Conservation (phyloP, 768 basidiomycete genomes). For the Collybia sordida region DNA sequence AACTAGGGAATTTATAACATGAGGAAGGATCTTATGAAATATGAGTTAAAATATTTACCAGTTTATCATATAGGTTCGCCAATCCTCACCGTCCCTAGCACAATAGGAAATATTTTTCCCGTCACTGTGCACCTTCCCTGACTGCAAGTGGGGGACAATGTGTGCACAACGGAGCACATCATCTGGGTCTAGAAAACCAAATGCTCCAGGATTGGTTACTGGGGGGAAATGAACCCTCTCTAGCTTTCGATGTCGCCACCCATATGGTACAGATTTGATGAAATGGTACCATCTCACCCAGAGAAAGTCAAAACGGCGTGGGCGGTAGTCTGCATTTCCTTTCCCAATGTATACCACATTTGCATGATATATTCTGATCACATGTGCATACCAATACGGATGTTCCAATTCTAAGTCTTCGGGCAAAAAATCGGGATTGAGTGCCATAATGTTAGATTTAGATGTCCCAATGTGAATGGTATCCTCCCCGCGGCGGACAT, state of each 20-base stretch:
- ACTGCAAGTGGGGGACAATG: no score
- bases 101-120: not conserved
- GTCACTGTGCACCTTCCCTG: not conserved
- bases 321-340: no score
- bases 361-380: no score
- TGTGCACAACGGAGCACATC: no score
- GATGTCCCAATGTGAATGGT: not conserved
- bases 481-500: not conserved
- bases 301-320: no score
- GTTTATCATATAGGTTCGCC: not conserved
- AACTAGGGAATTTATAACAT: not conserved
- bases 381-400: not conserved
- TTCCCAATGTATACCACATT: no score
- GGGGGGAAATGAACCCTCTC: not conserved
- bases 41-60: not conserved
- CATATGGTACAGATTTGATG: not conserved
- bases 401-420: no score
- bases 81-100: not conserved
- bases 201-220: not conserved
- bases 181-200: not conserved
- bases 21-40: not conserved
- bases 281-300: not conserved
- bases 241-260: not conserved
- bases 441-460: no score
- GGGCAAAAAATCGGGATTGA: no score